Conservation (phyloP, 1,284 basidiomycete species). For the Abortiporus biennis region DNA sequence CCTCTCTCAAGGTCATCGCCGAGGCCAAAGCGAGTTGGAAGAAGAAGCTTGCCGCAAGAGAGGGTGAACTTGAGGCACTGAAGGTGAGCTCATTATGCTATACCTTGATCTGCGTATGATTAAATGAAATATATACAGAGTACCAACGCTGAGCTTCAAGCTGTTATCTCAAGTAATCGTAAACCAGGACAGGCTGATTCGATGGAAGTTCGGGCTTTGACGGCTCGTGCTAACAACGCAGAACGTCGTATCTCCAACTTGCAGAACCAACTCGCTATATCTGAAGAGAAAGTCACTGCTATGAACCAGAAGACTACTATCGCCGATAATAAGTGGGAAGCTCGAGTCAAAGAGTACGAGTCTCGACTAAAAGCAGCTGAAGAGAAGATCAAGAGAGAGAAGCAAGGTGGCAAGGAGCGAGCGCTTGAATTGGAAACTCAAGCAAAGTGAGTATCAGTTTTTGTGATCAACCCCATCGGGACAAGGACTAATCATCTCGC, state of each 20-base stretch:
- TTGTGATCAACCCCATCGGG: background rate
- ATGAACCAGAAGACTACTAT: constrained; percentile 64
- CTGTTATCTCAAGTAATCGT: constrained; percentile 65
- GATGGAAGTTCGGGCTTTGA: constrained; percentile 67
- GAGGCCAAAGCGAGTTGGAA: constrained; percentile 87
- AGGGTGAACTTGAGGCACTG: constrained; percentile 83
- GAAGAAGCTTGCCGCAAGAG: constrained; percentile 74
- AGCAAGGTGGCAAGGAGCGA: constrained; percentile 91
- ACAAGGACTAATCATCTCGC: too few species aligned
- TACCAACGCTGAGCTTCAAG: constrained; percentile 71
- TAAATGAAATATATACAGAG: constrained; percentile 33
- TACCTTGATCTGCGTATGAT: background rate
- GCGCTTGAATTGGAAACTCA: constrained; percentile 63
- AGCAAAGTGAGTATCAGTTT: constrained; percentile 47
- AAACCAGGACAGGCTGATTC: constrained; percentile 62
- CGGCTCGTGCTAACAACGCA: constrained; percentile 69
- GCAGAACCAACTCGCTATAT: constrained; percentile 74
- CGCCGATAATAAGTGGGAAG: constrained; percentile 89
- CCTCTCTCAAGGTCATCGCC: constrained; percentile 77
- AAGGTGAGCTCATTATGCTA: constrained; percentile 43
- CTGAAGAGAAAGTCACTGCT: constrained; percentile 78
- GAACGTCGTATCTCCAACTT: constrained; percentile 80
- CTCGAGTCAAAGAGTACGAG: constrained; percentile 89
- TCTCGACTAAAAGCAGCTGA: constrained; percentile 77
- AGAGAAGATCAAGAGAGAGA: constrained; percentile 92